Percentiles rank a stretch among this genome's conserved stretches.
Conservation (phyloP, 768 basidiomycete species). For the Pleurotus citrinopileatus region DNA sequence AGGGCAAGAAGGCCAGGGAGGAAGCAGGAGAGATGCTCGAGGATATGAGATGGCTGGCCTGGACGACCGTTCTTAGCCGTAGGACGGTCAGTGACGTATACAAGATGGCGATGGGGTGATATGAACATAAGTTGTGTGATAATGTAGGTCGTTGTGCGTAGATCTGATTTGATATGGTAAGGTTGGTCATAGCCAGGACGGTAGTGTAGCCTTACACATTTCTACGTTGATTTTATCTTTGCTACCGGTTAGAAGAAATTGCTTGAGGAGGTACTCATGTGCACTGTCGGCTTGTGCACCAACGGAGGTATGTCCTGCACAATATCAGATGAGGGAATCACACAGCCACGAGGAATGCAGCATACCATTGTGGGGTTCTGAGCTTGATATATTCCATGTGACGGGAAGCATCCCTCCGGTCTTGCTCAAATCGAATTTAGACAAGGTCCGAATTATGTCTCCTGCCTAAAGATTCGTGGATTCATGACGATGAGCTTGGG, state of each 20-base stretch:
- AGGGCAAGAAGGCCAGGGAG: constrained; percentile 73
- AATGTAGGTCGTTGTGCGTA: constrained; percentile 59
- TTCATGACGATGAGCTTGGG: neutral
- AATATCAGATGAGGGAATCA: neutral
- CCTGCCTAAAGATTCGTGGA: constrained; percentile 38
- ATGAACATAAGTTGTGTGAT: constrained; percentile 66
- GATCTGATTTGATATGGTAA: constrained; percentile 37
- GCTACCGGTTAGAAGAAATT: constrained; percentile 63
- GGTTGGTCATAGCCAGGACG: neutral
- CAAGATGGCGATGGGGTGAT: constrained; percentile 58
- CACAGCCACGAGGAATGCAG: constrained; percentile 11
- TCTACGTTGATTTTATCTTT: constrained; percentile 58
- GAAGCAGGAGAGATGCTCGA: constrained; percentile 80
- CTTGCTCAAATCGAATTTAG: constrained; percentile 37
- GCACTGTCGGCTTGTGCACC: constrained; percentile 71
- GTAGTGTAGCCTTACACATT: constrained; percentile 49
- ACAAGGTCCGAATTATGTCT: constrained; percentile 45
- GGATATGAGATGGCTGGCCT: constrained; percentile 40
- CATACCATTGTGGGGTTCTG: constrained; percentile 45
- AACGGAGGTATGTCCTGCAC: constrained; percentile 47
- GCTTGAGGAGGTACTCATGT: constrained; percentile 77
- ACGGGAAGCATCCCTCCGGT: constrained; percentile 67
- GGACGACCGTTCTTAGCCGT: constrained; percentile 22
- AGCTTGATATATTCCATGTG: constrained; percentile 49
- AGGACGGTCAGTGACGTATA: constrained; percentile 62